A percentile compares a stretch with the other conserved stretches of the same genome.
These are phyloP conservation scores for Zopfia rhizophila DNA, from an alignment of 2,329 filamentous ascomycete species.

Conservation along the genomic window DNA sequence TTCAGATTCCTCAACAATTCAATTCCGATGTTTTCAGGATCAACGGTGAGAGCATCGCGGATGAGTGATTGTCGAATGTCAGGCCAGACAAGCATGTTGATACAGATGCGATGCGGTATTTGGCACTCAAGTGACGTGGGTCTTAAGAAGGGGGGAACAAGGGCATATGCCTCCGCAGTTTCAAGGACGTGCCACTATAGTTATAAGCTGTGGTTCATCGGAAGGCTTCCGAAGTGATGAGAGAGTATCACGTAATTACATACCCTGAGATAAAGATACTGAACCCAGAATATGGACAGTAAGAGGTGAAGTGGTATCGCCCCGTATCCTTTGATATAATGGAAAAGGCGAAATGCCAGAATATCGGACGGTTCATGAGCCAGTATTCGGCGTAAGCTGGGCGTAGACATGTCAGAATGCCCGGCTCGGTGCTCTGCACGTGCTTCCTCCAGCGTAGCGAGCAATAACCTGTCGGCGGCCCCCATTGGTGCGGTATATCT, in stretches of 20 bases:
- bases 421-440: neutral
- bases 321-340: conserved; percentile 2
- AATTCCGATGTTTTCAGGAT: neutral
- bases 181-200: conserved; percentile 1
- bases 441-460: conserved; percentile 1
- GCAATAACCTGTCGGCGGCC: neutral
- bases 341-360: neutral
- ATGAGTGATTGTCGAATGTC: neutral
- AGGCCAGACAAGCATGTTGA: conserved; percentile 1
- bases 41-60: conserved; percentile 1
- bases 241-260: no score
- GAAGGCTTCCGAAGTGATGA: no score
- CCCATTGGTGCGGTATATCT: neutral
- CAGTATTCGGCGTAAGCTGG: neutral
- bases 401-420: neutral
- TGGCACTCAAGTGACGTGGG: neutral
- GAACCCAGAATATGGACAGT: conserved; percentile 3
- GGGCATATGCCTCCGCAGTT: neutral
- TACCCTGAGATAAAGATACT: conserved; percentile 4
- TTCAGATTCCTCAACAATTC: neutral
- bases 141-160: neutral
- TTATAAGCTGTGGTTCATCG: no score
- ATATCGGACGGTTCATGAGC: neutral
- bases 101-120: conserved; percentile 1
- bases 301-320: neutral